These are phyloP conservation scores for Globisporangium echinulatum DNA, from an alignment of 352 stramenopile genomes.

Conservation along the genomic window DNA sequence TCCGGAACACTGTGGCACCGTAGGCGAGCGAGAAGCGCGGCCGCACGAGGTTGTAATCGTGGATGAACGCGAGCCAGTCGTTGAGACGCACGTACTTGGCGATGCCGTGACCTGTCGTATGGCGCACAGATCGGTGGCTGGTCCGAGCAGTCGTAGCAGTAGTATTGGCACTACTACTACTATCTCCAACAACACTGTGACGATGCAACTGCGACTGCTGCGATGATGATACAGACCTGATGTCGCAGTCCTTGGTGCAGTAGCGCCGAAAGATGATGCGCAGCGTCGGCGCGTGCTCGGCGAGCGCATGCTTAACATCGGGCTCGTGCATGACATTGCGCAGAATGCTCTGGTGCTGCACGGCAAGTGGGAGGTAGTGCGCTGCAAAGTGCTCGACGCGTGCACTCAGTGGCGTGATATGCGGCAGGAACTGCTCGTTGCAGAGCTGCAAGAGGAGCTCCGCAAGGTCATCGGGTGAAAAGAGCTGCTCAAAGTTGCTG, in stretches of 20 bases:
- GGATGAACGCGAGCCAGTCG: slow-evolving; percentile 65
- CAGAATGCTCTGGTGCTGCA: slow-evolving; percentile 50
- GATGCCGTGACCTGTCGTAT: slow-evolving; percentile 24
- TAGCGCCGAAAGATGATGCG: slow-evolving; percentile 71
- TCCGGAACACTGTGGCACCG: slow-evolving; percentile 50
- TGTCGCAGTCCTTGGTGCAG: slow-evolving; percentile 55
- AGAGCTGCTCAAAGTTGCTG: slow-evolving; percentile 46
- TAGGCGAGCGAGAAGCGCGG: slow-evolving; percentile 54
- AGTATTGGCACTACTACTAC: background rate
- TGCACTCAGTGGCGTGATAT: slow-evolving; percentile 40
- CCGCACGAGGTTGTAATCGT: slow-evolving; percentile 62
- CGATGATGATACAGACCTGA: background rate
- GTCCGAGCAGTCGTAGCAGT: background rate
- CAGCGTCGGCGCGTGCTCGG: slow-evolving; percentile 47
- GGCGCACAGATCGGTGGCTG: background rate
- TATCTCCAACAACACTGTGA: slow-evolving; percentile 4
- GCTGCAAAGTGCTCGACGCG: slow-evolving; percentile 55
- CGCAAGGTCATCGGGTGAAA: slow-evolving; percentile 51
- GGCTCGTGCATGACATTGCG: slow-evolving; percentile 43
- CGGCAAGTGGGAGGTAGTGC: slow-evolving; percentile 41
- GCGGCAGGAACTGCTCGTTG: slow-evolving; percentile 70
- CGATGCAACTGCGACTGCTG: slow-evolving; percentile 10
- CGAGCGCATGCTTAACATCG: slow-evolving; percentile 51
- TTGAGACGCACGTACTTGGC: slow-evolving; percentile 59
- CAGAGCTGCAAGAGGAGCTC: slow-evolving; percentile 65